Evolutionary conservation across 257 asterid species (phyloP).

Genomic region (Thymus quinquecostatus): DNA sequence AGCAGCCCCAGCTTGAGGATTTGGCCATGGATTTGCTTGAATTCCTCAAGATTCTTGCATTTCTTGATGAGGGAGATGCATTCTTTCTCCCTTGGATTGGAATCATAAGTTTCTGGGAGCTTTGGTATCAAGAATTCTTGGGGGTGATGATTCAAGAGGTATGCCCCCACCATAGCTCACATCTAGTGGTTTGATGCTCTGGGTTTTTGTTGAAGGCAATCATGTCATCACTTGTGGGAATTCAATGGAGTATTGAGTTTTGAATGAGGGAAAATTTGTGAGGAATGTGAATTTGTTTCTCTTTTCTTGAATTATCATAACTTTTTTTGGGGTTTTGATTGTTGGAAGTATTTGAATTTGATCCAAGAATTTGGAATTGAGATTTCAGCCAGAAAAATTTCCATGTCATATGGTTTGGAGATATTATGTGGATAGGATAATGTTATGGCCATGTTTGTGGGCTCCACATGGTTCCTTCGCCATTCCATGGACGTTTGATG

Average conservation of each 20-base stretch:
- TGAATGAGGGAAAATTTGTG: background rate
- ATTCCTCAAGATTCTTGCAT: constrained; percentile 53
- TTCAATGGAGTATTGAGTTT: background rate
- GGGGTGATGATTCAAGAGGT: constrained; percentile 60
- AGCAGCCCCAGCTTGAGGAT: constrained; percentile 66
- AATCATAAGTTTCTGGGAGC: constrained; percentile 48
- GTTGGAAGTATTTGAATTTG: constrained; percentile 26
- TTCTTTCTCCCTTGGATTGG: constrained; percentile 59
- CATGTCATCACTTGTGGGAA: background rate
- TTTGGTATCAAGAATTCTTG: constrained; percentile 42
- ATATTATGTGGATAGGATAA: constrained; percentile 69
- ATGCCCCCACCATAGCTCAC: constrained; percentile 61
- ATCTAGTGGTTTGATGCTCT: constrained; percentile 35
- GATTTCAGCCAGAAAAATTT: constrained; percentile 48
- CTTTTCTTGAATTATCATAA: background rate
- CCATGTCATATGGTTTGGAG: constrained; percentile 44
- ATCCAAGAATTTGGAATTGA: constrained; percentile 52
- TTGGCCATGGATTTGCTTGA: constrained; percentile 73
- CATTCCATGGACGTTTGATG: no score
- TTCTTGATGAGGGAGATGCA: constrained; percentile 57
- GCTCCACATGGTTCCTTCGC: no score
- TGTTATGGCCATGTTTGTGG: constrained; percentile 15
- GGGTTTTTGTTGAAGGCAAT: background rate
- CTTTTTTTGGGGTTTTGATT: background rate
- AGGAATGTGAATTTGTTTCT: background rate